Base-by-base conservation (phyloP, 306 rosid genomes). In the Vachellia collinsii region DNA sequence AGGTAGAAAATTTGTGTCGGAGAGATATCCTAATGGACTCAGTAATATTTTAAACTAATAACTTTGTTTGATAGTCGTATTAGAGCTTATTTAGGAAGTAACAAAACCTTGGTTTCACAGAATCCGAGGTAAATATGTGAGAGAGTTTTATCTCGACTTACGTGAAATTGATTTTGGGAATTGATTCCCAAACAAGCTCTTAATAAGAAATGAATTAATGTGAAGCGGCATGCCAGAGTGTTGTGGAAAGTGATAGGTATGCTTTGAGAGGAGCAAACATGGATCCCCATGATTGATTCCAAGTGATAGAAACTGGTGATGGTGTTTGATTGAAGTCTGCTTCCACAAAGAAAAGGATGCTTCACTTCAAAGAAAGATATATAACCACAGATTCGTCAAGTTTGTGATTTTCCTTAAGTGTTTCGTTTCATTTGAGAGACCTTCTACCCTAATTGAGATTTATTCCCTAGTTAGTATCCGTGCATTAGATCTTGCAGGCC, bases 351-450 rank as follows among this genome's bases (percentile, higher is more conserved):
- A 37, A 79, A 74, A 67, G 16, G 72, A 83, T 79, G 83, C 83
- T 83, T 78, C 70, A 37, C 80, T 37, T 72, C 80, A 11, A 77
- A 51, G 65, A 78, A 82, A 81, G 72, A 14, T 46, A 13, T 46
- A 11, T 44, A 11, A 54, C 9, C 20, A 29, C 13, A 56, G 34
- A 34, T n/a, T 42, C 23, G 41, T 42, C 43, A 64, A 23, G 61
- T 54, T 70, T 25, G 10, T 58, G 73, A 66, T 13, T 14, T 14
- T 72, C 20, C 0, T 39, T n/a, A 10, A n/a, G 29, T 37, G 29
- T 37, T 58, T 43, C 22, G 8, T 64, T 23, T 13, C 8, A 63
- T 72, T 77, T 42, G 41, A 9, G 62, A 70, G 20, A 71, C 25
- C 17, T 39, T 47, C 8, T 63, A 70, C 25, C 16, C 47, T 4